A percentile compares a stretch with the other conserved stretches of the same genome.
phyloP scores from a whole-genome alignment of 495 filamentous ascomycete genomes.

The Xylaria curta region DNA sequence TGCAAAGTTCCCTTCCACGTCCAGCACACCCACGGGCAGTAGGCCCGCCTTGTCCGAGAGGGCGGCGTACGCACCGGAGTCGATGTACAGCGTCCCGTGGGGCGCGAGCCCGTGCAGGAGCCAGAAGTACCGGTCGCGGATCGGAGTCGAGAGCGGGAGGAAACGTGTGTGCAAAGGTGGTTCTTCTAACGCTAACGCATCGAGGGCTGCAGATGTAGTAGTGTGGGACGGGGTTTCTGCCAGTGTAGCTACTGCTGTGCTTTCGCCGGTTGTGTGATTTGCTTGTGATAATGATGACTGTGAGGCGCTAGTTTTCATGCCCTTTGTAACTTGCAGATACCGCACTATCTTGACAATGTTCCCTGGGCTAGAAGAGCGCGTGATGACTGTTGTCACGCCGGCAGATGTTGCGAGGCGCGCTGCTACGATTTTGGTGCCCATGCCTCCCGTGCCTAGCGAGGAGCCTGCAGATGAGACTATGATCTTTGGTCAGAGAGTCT shows the following conservation, averaged over 20 bases:
- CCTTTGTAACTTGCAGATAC: conserved; percentile 70
- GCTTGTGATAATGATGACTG: conserved; percentile 6
- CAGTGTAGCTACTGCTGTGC: conserved; percentile 27
- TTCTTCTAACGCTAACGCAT: conserved; percentile 27
- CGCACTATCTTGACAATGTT: conserved; percentile 88
- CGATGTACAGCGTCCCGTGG: conserved; percentile 90
- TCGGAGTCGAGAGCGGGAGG: conserved; percentile 81
- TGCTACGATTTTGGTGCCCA: conserved; percentile 97
- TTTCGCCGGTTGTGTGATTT: conserved; percentile 5
- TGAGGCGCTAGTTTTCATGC: conserved; percentile 34
- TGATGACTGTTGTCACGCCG: conserved; percentile 95
- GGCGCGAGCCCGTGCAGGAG: conserved; percentile 92
- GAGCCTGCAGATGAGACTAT: conserved; percentile 87
- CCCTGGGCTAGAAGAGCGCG: conserved; percentile 87
- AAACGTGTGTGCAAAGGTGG: conserved; percentile 91
- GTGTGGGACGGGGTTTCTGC: conserved; percentile 43
- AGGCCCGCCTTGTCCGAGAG: conserved; percentile 84
- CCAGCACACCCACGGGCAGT: conserved; percentile 87
- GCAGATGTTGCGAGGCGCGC: conserved; percentile 92
- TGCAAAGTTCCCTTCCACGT: conserved; percentile 83
- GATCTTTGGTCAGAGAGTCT: conserved; percentile 15
- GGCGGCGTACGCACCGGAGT: conserved; percentile 82
- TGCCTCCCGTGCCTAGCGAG: conserved; percentile 91
- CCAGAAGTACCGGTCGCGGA: conserved; percentile 96
- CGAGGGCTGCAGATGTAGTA: conserved; percentile 44